Base-by-base conservation (phyloP, 73 alveolate species). In the Urostyla sp. region DNA sequence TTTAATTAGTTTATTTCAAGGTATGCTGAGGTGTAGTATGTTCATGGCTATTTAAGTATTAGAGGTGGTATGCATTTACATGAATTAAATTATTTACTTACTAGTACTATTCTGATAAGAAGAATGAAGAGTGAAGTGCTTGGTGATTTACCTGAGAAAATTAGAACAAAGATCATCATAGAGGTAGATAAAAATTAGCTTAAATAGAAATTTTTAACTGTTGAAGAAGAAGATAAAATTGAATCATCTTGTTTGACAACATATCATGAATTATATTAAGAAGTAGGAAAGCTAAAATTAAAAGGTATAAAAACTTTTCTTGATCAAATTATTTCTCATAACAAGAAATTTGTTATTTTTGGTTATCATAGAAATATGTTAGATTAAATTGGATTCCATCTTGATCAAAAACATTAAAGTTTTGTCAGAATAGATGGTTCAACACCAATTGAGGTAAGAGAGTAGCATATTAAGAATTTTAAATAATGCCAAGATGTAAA, bases 121-220 rank as follows among this genome's bases (percentile, higher is more conserved):
- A 86, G 98, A 87, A 81, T 92, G 51, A 94, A 94, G 76, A 80
- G 87, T 53, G 98, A 94, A 81, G 98, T 94, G 30, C 74, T 94
- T 45, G 80, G 76, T 67, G 89, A 94, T 44, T 76, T 94, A 57
- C 98, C 98, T 52, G 94, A 90, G 28, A 94, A 94, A 72, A 87
- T 87, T 56, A 86, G 98, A 56, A 91, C 85, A 49, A 92, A 87
- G 87, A 85, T 94, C 1, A 94, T 85, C 72, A 85, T 94, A 28
- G 44, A 81, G 54, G 90, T 93, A 0, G 97, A 93, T 66, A 44
- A 80, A 18, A 49, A 28, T 58, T 24, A 28, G 69, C 26, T 69
- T 67, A 83, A 73, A 63, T 24, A 87, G 86, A 88, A 58, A 76
- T 26, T 57, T 87, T 55, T 74, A 13, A 79, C 74, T 21, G 66